A percentile compares a stretch with the other conserved stretches of the same genome.
Evolutionary conservation across 2,329 filamentous ascomycete species (phyloP).

Genomic region (Lasiodiplodia theobromae): DNA sequence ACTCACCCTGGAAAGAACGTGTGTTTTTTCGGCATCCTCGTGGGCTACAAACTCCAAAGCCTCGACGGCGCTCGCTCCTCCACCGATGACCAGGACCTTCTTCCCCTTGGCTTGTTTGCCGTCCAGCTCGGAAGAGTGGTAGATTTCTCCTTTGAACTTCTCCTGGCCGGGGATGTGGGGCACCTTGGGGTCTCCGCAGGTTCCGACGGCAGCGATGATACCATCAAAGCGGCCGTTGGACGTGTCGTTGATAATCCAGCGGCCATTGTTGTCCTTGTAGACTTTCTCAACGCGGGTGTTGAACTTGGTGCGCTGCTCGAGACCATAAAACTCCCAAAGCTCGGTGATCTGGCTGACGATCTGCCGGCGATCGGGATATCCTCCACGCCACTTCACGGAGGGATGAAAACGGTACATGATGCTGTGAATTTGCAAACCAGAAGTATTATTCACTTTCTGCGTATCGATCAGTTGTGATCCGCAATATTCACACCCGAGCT

Average conservation of each 20-base stretch:
- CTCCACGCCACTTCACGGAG: conserved; percentile 73
- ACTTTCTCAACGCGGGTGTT: conserved; percentile 72
- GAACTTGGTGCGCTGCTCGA: conserved; percentile 76
- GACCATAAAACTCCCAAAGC: conserved; percentile 77
- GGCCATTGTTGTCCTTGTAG: conserved; percentile 70
- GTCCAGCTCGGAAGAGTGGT: conserved; percentile 78
- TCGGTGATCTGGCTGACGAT: conserved; percentile 75
- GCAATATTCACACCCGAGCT: conserved; percentile 37
- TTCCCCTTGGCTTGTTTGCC: conserved; percentile 77
- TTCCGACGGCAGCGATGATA: conserved; percentile 78
- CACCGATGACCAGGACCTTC: conserved; percentile 77
- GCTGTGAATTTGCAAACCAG: conserved; percentile 82
- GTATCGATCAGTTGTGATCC: not conserved
- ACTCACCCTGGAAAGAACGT: conserved; percentile 66
- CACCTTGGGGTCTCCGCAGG: conserved; percentile 80
- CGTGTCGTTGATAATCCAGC: conserved; percentile 80
- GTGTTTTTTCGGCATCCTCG: conserved; percentile 70
- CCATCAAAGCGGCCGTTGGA: conserved; percentile 78
- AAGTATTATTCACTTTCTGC: conserved; percentile 81
- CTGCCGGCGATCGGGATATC: conserved; percentile 79
- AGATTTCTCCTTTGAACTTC: conserved; percentile 73
- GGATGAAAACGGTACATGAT: conserved; percentile 91
- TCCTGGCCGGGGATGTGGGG: conserved; percentile 74
- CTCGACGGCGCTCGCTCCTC: conserved; percentile 82
- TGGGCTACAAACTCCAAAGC: conserved; percentile 79